Evolutionary conservation across 1,139 yeast species (phyloP), one percentile per base, ranked within the genome.

Genomic region (Suhomyces kunorum): DNA sequence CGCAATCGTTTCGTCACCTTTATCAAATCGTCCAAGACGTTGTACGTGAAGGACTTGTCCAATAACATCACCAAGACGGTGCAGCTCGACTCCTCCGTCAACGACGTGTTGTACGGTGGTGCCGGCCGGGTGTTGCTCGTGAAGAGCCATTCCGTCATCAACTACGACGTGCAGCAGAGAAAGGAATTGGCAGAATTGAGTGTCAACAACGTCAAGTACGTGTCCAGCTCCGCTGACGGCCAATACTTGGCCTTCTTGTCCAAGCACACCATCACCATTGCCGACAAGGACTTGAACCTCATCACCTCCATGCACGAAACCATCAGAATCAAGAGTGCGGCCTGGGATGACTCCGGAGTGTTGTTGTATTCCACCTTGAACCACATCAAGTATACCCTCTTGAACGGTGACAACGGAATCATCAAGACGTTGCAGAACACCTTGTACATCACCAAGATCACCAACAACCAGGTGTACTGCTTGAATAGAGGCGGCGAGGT

Each of bases 331-430:
- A 94, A 94, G 72, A 84, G 95, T 68, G 98, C 97, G 35, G 89
- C 96, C 9, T 94, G 98, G 98, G 98, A 92, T 62, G 97, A 89
- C 54, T 74, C 87, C 34, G 94, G 94, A 34, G 95, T 94, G 28
- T 76, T 94, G 61, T 76, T 94, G 52, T 94, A 90, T 65, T 85
- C 97, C 18, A 94, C 99, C 16, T 76, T 94, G 61, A 92, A 92
- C 67, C 99, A 94, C 62, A 85, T 94, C 67, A 92, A 92, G 68
- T 94, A 92, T 66, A 84, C 95, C 36, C 73, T 94, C 56, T 74
- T 90, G 59, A 92, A 90, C 58, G 98, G 98, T 53, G 98, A 94
- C 59, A 81, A 75, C 54, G 98, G 98, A 53, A 89, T 94, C 42
- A 86, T 94, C 54, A 88, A 88, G 64, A 92, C 98, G 14, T 74